Evolutionary conservation across 352 stramenopile species (phyloP), one percentile per base, ranked within the genome.

Genomic region (Pythium sukuiense): DNA sequence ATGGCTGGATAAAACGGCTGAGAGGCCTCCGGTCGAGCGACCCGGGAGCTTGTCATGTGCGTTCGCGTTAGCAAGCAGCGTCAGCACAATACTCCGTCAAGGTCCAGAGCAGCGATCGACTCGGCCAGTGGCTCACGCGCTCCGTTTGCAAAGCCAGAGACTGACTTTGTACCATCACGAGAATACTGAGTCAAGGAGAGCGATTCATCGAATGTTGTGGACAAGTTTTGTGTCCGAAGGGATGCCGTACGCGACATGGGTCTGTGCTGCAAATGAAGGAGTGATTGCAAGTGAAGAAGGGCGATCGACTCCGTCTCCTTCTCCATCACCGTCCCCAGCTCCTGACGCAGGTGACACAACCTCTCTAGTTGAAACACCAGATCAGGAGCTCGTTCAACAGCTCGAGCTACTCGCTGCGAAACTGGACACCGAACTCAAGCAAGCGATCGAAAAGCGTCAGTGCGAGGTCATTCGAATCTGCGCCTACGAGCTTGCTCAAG

Each of bases 401-500:
- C 35, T 67, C 3, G 26, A 5, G 2, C 16, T 3, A 12, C 27
- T 74, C n/a, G 48, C 58, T 32, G 1, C 30, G 20, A 54, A 68
- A 18, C 46, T 70, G 3, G 62, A 70, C 13, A 35, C 14, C 13
- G 39, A 61, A 11, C 43, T 72, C 1, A 72, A 67, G 30, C 12
- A 12, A 8, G 84, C 77, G 8, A 72, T 92, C 5, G 79, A 89
- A 20, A 76, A 79, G n/a, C 73, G 76, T 14, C 70, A 79, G 8
- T 26, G 63, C 0, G 57, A 74, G 7, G 53, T 88, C 1, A 52
- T 89, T 14, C 60, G 67, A 29, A 48, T 80, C 6, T 80, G 73
- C 32, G 74, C 81, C 0, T 88, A 88, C 18, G 84, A 92, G 48
- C 63, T 93, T 1, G 54, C 89, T 0, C 83, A 92, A 56, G 56